Conservation (phyloP, 164 flowering plant species). For the Hamamelis virginiana region DNA sequence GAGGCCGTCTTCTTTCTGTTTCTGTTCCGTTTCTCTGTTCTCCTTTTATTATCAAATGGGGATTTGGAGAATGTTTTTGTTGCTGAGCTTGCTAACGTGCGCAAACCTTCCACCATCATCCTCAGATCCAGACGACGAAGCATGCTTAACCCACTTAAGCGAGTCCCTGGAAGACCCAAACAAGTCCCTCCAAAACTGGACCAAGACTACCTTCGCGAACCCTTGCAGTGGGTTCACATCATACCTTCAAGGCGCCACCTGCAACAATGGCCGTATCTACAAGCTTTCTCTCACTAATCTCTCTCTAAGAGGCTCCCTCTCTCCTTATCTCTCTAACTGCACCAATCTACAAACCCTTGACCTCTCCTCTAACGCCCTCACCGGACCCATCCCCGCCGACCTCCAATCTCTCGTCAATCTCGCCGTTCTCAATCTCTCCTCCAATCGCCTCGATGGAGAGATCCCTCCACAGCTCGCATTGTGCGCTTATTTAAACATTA, state of each 20-base stretch:
- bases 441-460: slow-evolving; percentile 58
- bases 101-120: slow-evolving; percentile 17
- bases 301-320: slow-evolving; percentile 67
- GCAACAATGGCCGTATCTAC: slow-evolving; percentile 97
- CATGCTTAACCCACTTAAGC: slow-evolving; percentile 55
- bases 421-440: slow-evolving; percentile 88
- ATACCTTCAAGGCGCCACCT: slow-evolving; percentile 74
- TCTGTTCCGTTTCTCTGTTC: neutral
- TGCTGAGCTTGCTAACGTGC: slow-evolving; percentile 10
- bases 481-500: slow-evolving; percentile 86
- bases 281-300: slow-evolving; percentile 74
- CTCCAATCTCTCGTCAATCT: slow-evolving; percentile 72
- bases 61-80: neutral
- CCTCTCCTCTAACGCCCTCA: slow-evolving; percentile 74
- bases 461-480: slow-evolving; percentile 72
- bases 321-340: slow-evolving; percentile 83
- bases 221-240: slow-evolving; percentile 88
- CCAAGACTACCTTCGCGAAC: slow-evolving; percentile 51
- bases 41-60: neutral
- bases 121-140: slow-evolving; percentile 79
- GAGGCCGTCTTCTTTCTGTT: neutral
- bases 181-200: slow-evolving; percentile 71
- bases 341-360: slow-evolving; percentile 90
- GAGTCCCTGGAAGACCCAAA: slow-evolving; percentile 61
- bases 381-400: slow-evolving; percentile 81